Evolutionary conservation across 163 green algal species (phyloP).

Genomic region (Prototheca wickerhamii): DNA sequence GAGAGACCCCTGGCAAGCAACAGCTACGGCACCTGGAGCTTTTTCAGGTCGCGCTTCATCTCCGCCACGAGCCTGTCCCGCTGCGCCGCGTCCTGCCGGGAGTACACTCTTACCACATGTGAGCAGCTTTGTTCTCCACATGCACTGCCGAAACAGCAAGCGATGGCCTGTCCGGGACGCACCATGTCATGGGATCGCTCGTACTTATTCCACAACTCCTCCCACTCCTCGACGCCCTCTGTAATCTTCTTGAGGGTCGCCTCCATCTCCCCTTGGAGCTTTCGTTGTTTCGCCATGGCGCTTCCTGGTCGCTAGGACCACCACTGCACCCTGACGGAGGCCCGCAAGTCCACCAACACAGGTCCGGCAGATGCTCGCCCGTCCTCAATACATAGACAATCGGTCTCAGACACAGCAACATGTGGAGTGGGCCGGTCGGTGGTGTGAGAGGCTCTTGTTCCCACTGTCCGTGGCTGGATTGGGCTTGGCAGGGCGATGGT

Average conservation of each 20-base stretch:
- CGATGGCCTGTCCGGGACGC: neutral
- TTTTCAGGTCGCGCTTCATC: constrained; percentile 2
- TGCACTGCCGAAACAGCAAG: neutral
- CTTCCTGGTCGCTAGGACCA: neutral
- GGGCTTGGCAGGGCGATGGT: no score
- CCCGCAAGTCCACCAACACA: no score
- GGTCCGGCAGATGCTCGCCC: no score
- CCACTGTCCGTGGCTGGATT: no score
- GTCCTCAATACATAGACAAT: no score
- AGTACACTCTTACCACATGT: neutral
- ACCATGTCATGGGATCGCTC: constrained; percentile 2
- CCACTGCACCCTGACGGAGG: neutral
- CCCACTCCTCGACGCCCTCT: constrained; percentile 1
- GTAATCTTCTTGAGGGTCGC: neutral
- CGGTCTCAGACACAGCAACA: no score
- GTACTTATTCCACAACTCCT: constrained; percentile 1
- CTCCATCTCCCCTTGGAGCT: constrained; percentile 2
- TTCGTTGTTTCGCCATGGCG: constrained; percentile 1
- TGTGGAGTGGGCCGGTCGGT: no score
- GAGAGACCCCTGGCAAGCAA: no score
- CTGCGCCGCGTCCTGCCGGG: neutral
- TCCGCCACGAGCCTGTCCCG: neutral
- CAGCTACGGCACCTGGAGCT: neutral
- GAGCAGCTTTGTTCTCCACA: neutral
- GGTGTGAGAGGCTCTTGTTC: no score